Evolutionary conservation across 2,329 filamentous ascomycete species (phyloP), one percentile per base, ranked within the genome.

Genomic region (Parafenestella ontariensis): DNA sequence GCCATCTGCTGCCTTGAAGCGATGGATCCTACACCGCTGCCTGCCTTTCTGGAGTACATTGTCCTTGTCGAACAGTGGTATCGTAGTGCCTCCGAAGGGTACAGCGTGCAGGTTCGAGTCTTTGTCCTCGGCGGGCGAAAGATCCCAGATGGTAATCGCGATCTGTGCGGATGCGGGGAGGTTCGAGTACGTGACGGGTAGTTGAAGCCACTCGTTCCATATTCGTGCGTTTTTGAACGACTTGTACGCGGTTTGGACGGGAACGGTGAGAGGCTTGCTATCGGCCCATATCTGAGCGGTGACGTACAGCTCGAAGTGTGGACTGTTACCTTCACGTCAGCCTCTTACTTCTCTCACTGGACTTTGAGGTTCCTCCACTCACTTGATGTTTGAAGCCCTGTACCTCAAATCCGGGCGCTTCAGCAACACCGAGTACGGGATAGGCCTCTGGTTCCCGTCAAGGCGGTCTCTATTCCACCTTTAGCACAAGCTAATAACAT

Each of bases 151-250:
- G 0, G 96, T 99, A 54, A 99, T 91, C 18, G 93, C 93, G 31
- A 99, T 83, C 69, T 91, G 90, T 2, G 93, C 87, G 66, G 92
- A 91, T 39, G 88, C 80, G 0, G 95, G 93, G 1, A 96, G 84
- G 54, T 89, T 89, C 58, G 90, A 88, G 75, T 97, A 95, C 4
- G 87, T 85, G 57, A 98, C 87, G 0, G 95, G 94, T 34, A 99
- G 80, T 28, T 89, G 87, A 24, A 99, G 85, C 95, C 96, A 99
- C 79, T 98, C 94, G 73, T 96, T 96, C 95, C 95, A 97, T 71
- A 87, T 87, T 54, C 79, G 76, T 28, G 71, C 87, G 31, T 84
- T 85, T 72, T 92, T 92, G 73, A 99, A 98, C 7, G 91, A 81
- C 71, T 92, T 96, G 78, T 98, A 98, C 21, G 92, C 85, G 2